Evolutionary conservation across 257 asterid genomes (phyloP), one percentile per base, ranked within the genome.

Genomic region (Nicotiana tomentosiformis): DNA sequence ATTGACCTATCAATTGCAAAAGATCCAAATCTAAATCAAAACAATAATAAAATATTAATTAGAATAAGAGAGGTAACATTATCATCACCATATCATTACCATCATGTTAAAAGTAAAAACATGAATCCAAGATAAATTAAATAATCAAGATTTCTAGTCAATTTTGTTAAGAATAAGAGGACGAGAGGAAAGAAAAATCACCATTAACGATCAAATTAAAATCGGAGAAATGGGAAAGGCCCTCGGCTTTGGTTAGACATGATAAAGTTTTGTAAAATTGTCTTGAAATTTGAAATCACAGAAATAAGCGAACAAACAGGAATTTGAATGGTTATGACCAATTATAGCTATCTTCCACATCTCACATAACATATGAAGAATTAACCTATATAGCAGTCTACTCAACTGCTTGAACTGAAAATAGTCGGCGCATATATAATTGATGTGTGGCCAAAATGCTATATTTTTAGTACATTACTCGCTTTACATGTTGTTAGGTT

Each of bases 271-370:
- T 51, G 53, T 9, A 43, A 3, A 74, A 51, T 74, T 51, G 65
- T 76, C 4, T 53, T 53, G 65, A 76, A 76, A 76, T 0, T 51
- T 29, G 46, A 76, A 29, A 2, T 76, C 80, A 76, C 65, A 29
- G 0, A 76, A 76, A 23, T 29, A 76, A 53, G 46, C 89, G 87
- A 33, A 78, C 18, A 82, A 82, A 62, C 5, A 62, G 86, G 89
- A 87, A 39, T 61, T 78, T 78, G 83, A 87, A 74, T 68, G 87
- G 87, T 39, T 23, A 81, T 68, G 78, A 23, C 66, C 70, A 57
- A 17, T 68, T 18, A 29, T 51, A 78, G 33, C 30, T 55, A 56
- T 20, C 10, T 32, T 10, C 53, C 53, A 46, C 53, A 10, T 33
- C 35, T 46, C 10, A 46, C 53, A 46, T 46, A 10, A 46, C 35